Percentiles rank a stretch among this genome's conserved stretches.
Evolutionary conservation across 78 protist genomes (phyloP).

Genomic region (Corallochytrium limacisporum): DNA sequence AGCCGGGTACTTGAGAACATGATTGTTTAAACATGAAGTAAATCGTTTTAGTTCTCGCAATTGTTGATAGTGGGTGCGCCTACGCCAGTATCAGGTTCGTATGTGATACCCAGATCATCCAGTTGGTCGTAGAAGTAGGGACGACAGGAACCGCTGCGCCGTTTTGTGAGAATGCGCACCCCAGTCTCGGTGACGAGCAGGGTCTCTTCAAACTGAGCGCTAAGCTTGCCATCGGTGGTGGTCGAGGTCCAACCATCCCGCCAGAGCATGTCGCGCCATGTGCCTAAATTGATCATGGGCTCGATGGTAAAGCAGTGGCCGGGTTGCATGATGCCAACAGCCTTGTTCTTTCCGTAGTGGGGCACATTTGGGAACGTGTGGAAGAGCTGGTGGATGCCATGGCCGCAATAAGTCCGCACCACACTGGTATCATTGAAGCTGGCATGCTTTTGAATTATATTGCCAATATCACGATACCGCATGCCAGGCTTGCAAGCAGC

Average conservation of each 20-base stretch:
- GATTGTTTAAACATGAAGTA: no score
- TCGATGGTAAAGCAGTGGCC: conserved; percentile 92
- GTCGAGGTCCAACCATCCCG: conserved; percentile 88
- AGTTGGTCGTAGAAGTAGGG: no score
- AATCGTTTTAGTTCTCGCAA: no score
- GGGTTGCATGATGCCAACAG: conserved; percentile 71
- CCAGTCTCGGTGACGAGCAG: conserved; percentile 72
- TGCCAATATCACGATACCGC: conserved; percentile 64
- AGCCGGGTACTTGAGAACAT: no score
- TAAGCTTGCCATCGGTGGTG: conserved; percentile 77
- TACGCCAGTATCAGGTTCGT: no score
- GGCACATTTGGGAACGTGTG: conserved; percentile 76
- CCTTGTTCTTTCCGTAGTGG: conserved; percentile 52
- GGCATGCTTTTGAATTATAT: conserved; percentile 56
- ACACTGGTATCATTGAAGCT: conserved; percentile 31
- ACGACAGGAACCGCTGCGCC: no score
- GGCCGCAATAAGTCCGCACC: conserved; percentile 78
- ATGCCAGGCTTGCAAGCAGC: conserved; percentile 34
- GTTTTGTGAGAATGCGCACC: conserved; percentile 60
- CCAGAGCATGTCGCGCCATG: conserved; percentile 53
- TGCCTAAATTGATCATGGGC: conserved; percentile 83
- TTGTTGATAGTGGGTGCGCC: no score
- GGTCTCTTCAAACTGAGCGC: conserved; percentile 97
- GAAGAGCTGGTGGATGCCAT: conserved; percentile 79
- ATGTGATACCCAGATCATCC: no score